Base-by-base conservation (phyloP, 345 rosid genomes). In the Noccaea bulbosa region DNA sequence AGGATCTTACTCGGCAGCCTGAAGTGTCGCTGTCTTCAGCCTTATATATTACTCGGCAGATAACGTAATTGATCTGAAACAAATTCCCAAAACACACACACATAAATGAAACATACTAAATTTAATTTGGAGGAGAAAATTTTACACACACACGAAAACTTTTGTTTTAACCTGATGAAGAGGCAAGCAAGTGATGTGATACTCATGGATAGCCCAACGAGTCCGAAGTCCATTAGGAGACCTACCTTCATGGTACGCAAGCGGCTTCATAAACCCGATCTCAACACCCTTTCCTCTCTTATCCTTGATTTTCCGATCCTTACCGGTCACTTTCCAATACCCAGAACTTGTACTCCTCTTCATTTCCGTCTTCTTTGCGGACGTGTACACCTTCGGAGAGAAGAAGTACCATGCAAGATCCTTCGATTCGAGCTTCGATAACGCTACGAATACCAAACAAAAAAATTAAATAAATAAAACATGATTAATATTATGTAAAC, bases 391-490 rank as follows among this genome's bases (percentile, higher is more conserved):
- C 7, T n/a, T 73, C 0, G 38, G 69, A 9, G 45, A 49, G 52
- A 80, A 86, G 57, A 83, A 82, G 49, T 69, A 76, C 87, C 89
- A 85, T 3, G 35, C 73, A 3, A 11, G 75, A 54, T 81, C 85
- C 0, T 47, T 22, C 0, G 69, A 55, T 6, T 57, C 0, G 1
- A 76, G 37, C 72, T 62, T 75, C 20, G 78, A 24, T 11, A 68
- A 53, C 24, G 48, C 78, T 74, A 24, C 27, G 20, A 17, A 24
- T 24, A 24, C 12, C 11, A 3, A 20, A 38, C 27, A 35, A 33
- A 24, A 24, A 24, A 24, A 24, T n/a, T n/a, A n/a, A n/a, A n/a
- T n/a, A n/a, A n/a, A n/a, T n/a, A n/a, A n/a, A n/a, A n/a, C n/a
- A n/a, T n/a, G n/a, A n/a, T n/a, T n/a, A n/a, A n/a, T n/a, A n/a